Percentiles rank a stretch among this genome's conserved stretches.
phyloP scores from a whole-genome alignment of 768 basidiomycete species.

The Trametes punicea region DNA sequence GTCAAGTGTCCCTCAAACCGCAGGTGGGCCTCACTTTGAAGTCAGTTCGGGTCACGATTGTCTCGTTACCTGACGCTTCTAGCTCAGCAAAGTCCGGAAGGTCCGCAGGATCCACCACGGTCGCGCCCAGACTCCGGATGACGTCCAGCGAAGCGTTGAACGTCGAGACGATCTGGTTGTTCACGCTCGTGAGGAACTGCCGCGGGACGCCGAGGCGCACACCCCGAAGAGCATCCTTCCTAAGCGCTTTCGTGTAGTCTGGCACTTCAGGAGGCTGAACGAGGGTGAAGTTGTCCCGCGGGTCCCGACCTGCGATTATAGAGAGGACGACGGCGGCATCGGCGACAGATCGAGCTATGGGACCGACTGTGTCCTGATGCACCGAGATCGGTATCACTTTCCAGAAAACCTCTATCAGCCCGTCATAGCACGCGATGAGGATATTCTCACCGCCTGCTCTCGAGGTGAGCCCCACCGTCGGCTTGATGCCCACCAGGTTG shows the following conservation, averaged over 20 bases:
- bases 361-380: constrained; percentile 38
- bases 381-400: constrained; percentile 44
- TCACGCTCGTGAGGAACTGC: constrained; percentile 42
- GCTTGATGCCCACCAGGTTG: constrained; percentile 41
- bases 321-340: constrained; percentile 35
- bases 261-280: constrained; percentile 48
- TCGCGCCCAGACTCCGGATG: constrained; percentile 40
- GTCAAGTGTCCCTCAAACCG: constrained; percentile 33
- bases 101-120: constrained; percentile 61
- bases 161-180: constrained; percentile 40
- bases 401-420: neutral
- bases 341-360: constrained; percentile 33
- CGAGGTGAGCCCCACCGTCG: constrained; percentile 35
- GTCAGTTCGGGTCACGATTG: constrained; percentile 49
- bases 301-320: constrained; percentile 45
- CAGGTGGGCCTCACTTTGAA: constrained; percentile 45
- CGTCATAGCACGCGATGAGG: neutral
- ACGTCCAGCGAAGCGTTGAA: constrained; percentile 40
- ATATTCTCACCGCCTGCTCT: constrained; percentile 32
- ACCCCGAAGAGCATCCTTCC: constrained; percentile 42
- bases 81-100: constrained; percentile 51
- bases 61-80: constrained; percentile 46
- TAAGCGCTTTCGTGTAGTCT: constrained; percentile 52
- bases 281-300: constrained; percentile 39
- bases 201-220: constrained; percentile 46